Evolutionary conservation across 768 basidiomycete genomes (phyloP).

Genomic region (Suillus alpinus): DNA sequence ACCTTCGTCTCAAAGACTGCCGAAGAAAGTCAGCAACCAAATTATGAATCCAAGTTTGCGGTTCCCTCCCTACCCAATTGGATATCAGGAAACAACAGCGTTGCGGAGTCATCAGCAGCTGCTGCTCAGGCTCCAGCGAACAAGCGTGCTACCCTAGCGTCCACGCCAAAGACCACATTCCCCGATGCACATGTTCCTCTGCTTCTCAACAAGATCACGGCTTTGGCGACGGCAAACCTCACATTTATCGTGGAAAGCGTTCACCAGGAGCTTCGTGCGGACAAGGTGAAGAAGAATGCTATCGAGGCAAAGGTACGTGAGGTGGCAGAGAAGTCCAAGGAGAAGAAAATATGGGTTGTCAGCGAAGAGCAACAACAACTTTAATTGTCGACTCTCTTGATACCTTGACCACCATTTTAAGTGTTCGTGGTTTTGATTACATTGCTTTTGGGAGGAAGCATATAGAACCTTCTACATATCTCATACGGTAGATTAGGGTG

Average conservation of each 20-base stretch:
- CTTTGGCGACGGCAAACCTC: slow-evolving; percentile 59
- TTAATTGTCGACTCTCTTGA: neutral
- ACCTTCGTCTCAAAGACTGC: slow-evolving; percentile 55
- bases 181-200: slow-evolving; percentile 62
- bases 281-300: slow-evolving; percentile 80
- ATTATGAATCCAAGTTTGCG: slow-evolving; percentile 37
- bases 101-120: slow-evolving; percentile 12
- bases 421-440: neutral
- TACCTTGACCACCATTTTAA: neutral
- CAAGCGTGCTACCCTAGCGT: slow-evolving; percentile 24
- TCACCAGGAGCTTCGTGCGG: slow-evolving; percentile 62
- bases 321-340: slow-evolving; percentile 71
- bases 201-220: slow-evolving; percentile 61
- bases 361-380: slow-evolving; percentile 29
- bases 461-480: neutral
- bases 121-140: slow-evolving; percentile 17
- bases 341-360: slow-evolving; percentile 72
- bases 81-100: slow-evolving; percentile 20
- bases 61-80: slow-evolving; percentile 47
- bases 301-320: slow-evolving; percentile 81
- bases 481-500: neutral
- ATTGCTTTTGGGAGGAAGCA: neutral
- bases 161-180: slow-evolving; percentile 55
- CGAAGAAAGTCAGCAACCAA: slow-evolving; percentile 31
- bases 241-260: slow-evolving; percentile 70